phyloP scores from a whole-genome alignment of 805 yeast species.

The Spathaspora girioi region DNA sequence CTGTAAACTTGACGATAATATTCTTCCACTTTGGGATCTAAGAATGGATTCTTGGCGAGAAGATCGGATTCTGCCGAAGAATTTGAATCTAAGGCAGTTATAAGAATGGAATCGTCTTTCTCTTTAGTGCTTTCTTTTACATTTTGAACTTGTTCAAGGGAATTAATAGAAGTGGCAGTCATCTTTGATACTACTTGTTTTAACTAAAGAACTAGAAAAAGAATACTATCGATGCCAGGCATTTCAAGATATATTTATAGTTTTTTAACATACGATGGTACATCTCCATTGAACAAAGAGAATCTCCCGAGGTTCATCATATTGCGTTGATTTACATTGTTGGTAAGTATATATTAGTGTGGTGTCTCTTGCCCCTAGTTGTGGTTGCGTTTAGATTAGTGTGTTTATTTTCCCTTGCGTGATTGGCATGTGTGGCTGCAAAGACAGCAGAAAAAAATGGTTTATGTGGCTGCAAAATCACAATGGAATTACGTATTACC shows the following conservation, averaged over 20 bases:
- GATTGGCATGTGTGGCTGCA: background rate
- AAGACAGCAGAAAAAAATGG: background rate
- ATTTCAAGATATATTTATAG: background rate
- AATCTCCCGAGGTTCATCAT: too few relatives aligned
- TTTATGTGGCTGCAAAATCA: background rate
- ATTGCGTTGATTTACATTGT: background rate
- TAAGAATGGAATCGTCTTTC: background rate
- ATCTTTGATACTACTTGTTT: background rate
- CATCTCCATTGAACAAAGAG: too few relatives aligned
- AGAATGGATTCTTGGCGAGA: constrained; percentile 3
- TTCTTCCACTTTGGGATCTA: constrained; percentile 7
- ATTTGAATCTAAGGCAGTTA: constrained; percentile 1
- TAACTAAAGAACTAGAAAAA: background rate
- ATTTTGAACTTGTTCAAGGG: background rate
- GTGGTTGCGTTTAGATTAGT: background rate
- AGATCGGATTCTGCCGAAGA: background rate
- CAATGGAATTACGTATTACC: background rate
- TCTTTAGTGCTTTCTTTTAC: background rate
- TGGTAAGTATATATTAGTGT: background rate
- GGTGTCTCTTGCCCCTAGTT: background rate
- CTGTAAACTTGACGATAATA: constrained; percentile 16
- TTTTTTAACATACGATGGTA: background rate
- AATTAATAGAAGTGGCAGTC: background rate
- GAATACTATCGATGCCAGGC: background rate
- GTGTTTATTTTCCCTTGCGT: background rate